Evolutionary conservation across 805 yeast species (phyloP).

Genomic region (Lipomyces anomalus): DNA sequence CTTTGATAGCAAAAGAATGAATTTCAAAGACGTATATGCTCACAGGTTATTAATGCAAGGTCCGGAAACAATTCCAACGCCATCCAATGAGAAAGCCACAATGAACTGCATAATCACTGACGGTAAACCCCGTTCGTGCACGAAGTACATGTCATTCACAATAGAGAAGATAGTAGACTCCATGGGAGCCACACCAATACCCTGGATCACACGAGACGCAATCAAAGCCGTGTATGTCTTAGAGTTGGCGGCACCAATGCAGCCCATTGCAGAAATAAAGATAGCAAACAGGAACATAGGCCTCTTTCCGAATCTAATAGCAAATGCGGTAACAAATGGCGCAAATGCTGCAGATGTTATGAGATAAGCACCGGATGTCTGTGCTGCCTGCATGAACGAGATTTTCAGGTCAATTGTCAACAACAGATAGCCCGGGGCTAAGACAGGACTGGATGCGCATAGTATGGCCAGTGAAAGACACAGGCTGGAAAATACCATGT

Average conservation of each 20-base stretch:
- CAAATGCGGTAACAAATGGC: neutral
- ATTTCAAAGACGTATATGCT: no score
- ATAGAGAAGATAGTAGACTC: neutral
- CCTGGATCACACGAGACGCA: neutral
- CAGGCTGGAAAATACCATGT: neutral
- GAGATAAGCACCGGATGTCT: neutral
- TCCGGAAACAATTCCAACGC: neutral
- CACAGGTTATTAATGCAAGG: constrained; percentile 1
- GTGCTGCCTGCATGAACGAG: neutral
- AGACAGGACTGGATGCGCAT: constrained; percentile 3
- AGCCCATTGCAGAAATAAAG: neutral
- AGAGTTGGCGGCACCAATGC: neutral
- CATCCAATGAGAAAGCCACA: neutral
- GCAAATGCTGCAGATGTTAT: neutral
- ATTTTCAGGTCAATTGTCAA: neutral
- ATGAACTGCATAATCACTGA: neutral
- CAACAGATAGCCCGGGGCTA: neutral
- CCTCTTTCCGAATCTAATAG: neutral
- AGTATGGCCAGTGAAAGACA: neutral
- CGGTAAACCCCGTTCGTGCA: neutral
- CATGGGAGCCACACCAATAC: neutral
- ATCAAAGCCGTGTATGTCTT: neutral
- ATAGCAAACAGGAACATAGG: neutral
- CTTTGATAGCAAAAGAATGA: no score
- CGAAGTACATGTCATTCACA: neutral